These are phyloP conservation scores for Pachysandra terminalis DNA, from an alignment of 164 flowering plant genomes.

Conservation along the genomic window DNA sequence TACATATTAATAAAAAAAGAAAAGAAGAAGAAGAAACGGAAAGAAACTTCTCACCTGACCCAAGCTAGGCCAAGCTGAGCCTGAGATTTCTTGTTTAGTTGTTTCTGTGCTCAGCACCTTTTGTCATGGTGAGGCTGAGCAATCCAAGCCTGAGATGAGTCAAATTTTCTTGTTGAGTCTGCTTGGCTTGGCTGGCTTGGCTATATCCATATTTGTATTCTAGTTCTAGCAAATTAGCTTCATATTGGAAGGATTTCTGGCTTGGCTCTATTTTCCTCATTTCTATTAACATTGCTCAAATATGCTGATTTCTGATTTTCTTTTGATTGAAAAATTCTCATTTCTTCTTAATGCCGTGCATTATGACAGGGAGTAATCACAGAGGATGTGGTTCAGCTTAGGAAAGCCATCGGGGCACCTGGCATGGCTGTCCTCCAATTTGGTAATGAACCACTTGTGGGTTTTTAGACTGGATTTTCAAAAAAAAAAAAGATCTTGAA, in stretches of 20 bases:
- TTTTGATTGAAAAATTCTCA: neutral
- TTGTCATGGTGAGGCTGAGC: too few relatives aligned
- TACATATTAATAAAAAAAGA: too few relatives aligned
- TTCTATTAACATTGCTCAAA: neutral
- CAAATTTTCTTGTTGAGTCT: too few relatives aligned
- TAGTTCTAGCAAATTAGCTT: neutral
- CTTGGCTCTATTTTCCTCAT: neutral
- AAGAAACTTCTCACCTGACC: too few relatives aligned
- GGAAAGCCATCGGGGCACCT: conserved; percentile 92
- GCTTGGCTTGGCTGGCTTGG: too few relatives aligned
- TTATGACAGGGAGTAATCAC: conserved; percentile 84
- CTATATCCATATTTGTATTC: neutral
- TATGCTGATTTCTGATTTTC: too few relatives aligned
- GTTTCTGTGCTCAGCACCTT: too few relatives aligned
- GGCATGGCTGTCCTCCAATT: conserved; percentile 99
- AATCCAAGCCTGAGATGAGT: too few relatives aligned
- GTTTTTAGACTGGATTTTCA: neutral
- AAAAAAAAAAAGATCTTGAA: neutral
- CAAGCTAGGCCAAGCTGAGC: too few relatives aligned
- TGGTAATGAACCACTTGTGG: conserved; percentile 45
- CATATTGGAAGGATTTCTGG: neutral
- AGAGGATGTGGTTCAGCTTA: conserved; percentile 84
- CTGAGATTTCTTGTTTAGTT: too few relatives aligned
- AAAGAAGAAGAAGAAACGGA: too few relatives aligned
- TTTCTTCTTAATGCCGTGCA: neutral